Conservation (phyloP, 345 rosid genomes). For the Arabis hirsuta region DNA sequence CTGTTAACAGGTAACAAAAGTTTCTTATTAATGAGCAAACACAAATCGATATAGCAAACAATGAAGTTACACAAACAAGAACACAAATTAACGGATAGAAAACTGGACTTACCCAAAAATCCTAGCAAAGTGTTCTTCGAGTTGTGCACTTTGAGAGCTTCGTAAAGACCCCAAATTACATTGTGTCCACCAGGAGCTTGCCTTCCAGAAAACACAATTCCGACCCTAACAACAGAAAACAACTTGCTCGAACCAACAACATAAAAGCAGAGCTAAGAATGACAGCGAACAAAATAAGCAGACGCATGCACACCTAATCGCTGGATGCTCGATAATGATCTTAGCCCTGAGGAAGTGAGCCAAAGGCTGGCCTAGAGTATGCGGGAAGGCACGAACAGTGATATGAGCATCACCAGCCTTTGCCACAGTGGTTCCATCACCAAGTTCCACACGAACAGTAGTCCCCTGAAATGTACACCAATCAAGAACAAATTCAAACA, state of each 20-base stretch:
- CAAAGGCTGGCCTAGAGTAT: conserved; percentile 84
- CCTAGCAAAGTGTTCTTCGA: conserved; percentile 71
- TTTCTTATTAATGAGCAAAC: neutral
- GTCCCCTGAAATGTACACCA: conserved; percentile 65
- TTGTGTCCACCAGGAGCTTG: conserved; percentile 99
- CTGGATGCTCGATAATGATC: conserved; percentile 82
- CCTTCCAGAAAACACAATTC: conserved; percentile 91
- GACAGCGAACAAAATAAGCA: conserved; percentile 13
- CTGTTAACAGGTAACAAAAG: conserved; percentile 45
- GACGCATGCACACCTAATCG: conserved; percentile 56
- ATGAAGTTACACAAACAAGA: neutral
- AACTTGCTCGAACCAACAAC: conserved; percentile 12
- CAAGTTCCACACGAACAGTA: conserved; percentile 91
- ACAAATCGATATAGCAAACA: neutral
- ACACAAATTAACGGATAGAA: neutral
- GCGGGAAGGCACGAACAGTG: conserved; percentile 68
- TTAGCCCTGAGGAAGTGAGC: conserved; percentile 88
- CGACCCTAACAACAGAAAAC: conserved; percentile 64
- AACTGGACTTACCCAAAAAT: conserved; percentile 69
- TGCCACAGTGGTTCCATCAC: conserved; percentile 70
- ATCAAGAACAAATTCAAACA: neutral
- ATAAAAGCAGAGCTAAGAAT: neutral
- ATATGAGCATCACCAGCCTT: conserved; percentile 70
- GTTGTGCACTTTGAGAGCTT: conserved; percentile 83
- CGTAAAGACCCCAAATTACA: conserved; percentile 85